phyloP scores from a whole-genome alignment of 2,329 filamentous ascomycete species.

The Bipolaris bicolor region DNA sequence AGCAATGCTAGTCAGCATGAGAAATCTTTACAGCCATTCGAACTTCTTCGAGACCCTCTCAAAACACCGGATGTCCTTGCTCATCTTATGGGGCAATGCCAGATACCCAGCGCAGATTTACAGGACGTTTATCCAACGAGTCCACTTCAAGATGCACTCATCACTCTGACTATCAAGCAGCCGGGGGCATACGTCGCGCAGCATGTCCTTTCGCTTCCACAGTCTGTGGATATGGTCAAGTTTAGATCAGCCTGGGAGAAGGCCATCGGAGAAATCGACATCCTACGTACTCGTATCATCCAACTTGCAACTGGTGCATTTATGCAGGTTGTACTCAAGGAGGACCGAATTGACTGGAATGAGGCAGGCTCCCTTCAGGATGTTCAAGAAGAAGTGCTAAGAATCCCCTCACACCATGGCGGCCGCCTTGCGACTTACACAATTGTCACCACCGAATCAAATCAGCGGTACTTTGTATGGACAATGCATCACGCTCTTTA shows the following conservation, averaged over 20 bases:
- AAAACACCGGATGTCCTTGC: conserved; percentile 21
- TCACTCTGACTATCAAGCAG: conserved; percentile 57
- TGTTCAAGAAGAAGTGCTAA: conserved; percentile 21
- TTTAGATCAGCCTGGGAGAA: conserved; percentile 58
- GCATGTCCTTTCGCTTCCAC: conserved; percentile 51
- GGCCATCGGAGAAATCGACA: conserved; percentile 53
- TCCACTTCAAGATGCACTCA: conserved; percentile 53
- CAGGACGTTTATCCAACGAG: conserved; percentile 52
- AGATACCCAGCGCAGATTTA: conserved; percentile 29
- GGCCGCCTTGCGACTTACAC: conserved; percentile 36
- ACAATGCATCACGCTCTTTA: conserved; percentile 52
- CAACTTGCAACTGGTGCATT: conserved; percentile 37
- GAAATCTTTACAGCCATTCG: conserved; percentile 30
- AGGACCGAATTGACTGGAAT: conserved; percentile 38
- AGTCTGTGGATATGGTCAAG: conserved; percentile 47
- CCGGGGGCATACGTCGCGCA: conserved; percentile 58
- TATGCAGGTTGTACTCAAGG: conserved; percentile 36
- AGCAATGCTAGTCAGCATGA: conserved; percentile 9
- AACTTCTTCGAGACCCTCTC: conserved; percentile 22
- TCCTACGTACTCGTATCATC: conserved; percentile 55
- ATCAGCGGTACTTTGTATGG: conserved; percentile 44
- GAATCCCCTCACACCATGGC: conserved; percentile 31
- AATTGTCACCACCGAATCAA: conserved; percentile 24
- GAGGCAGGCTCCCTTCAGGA: conserved; percentile 26
- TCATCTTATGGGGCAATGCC: conserved; percentile 35